These are phyloP conservation scores for Globisporangium splendens DNA, from an alignment of 352 stramenopile genomes.

Conservation along the genomic window DNA sequence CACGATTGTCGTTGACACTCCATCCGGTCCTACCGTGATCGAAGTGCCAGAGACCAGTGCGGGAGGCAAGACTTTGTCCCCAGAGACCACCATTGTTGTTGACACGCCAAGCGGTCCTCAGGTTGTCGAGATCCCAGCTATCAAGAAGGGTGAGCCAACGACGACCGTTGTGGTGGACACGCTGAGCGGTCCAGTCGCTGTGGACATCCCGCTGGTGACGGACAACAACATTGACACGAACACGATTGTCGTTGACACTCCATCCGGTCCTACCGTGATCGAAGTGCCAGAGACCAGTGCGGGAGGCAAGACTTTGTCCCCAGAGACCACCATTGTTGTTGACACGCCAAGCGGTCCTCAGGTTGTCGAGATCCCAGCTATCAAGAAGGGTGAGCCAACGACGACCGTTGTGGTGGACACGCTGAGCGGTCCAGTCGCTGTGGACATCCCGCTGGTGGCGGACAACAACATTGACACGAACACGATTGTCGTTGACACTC, in stretches of 20 bases:
- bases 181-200: background rate
- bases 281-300: background rate
- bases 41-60: background rate
- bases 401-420: constrained; percentile 8
- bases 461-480: background rate
- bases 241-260: background rate
- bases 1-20: background rate
- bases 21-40: background rate
- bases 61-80: background rate
- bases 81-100: constrained; percentile 1
- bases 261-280: background rate
- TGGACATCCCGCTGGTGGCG: background rate
- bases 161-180: constrained; percentile 5
- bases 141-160: background rate
- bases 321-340: background rate
- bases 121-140: constrained; percentile 1
- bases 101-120: background rate
- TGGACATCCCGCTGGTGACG: background rate
- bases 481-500: constrained; percentile 7
- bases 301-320: background rate
- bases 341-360: background rate
- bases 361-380: background rate
- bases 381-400: background rate
- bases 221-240: background rate
- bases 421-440: background rate